Evolutionary conservation across 331 rosid genomes (phyloP), one percentile per base, ranked within the genome.

Genomic region (Arachis monticola): DNA sequence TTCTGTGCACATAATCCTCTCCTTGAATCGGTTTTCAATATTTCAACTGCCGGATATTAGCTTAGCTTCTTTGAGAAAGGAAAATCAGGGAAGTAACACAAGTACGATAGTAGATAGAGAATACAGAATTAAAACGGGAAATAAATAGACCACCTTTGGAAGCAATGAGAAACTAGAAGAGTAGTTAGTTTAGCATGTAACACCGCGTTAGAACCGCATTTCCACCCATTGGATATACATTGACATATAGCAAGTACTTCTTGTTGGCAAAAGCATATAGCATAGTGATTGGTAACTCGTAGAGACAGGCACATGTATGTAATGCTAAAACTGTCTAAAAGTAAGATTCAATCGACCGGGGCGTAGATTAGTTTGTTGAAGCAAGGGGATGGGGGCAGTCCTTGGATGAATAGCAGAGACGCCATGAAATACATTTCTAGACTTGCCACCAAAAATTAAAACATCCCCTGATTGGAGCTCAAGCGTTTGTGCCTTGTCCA

Each of bases 301-400:
- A 7, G 3, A 47, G 11, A 9, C 55, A 50, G 13, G 1, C 13
- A 10, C 55, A 47, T 72, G 7, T 3, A 12, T n/a, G 9, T 46
- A 9, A 50, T 14, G 3, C 63, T 76, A 94, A 69, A 82, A 86
- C 81, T 87, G 71, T 70, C 96, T 82, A 70, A 92, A 90, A 47
- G 97, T 94, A 58, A 92, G 97, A 82, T 92, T 94, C 69, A 90
- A 72, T 35, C 95, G 91, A 61, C 96, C 96, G 5, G 86, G 30
- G 2, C 82, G 89, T 51, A 92, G 78, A 67, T 86, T 76, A 73
- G 91, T 82, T 61, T 64, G 67, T 12, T 78, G 79, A 6, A 83
- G 77, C 66, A 90, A 72, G 48, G 63, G 4, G 68, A 10, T 42
- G 0, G 99, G 96, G 52, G 96, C 91, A 55, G 91, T 84, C 50